A percentile compares a stretch with the other conserved stretches of the same genome.
Evolutionary conservation across 2,329 filamentous ascomycete genomes (phyloP).

Genomic region (Monosporascus sp.): DNA sequence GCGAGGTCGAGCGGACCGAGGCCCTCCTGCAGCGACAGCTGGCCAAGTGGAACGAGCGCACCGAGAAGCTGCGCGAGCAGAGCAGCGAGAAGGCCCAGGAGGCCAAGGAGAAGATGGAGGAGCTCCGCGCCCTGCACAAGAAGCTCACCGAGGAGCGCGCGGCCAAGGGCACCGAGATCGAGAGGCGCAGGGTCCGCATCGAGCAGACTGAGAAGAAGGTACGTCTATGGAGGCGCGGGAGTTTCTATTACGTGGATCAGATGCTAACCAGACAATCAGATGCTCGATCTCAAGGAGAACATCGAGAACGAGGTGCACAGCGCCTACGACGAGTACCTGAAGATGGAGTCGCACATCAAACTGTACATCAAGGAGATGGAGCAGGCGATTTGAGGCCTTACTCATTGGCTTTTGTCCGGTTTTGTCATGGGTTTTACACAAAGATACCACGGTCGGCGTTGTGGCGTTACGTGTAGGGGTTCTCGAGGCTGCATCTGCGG

Average conservation of each 20-base stretch:
- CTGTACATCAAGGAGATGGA: constrained; percentile 99
- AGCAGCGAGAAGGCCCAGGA: constrained; percentile 75
- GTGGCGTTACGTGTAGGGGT: constrained; percentile 11
- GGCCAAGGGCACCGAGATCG: constrained; percentile 87
- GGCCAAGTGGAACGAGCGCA: constrained; percentile 78
- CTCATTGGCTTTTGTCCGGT: constrained; percentile 10
- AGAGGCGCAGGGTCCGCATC: constrained; percentile 84
- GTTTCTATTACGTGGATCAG: background rate
- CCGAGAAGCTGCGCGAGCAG: constrained; percentile 74
- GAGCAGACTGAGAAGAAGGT: constrained; percentile 98
- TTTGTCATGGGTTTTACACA: constrained; percentile 24
- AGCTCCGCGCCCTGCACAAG: constrained; percentile 73
- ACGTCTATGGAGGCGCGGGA: too few relatives aligned
- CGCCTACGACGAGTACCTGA: constrained; percentile 90
- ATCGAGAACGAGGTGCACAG: constrained; percentile 91
- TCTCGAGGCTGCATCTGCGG: background rate
- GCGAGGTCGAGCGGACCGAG: constrained; percentile 87
- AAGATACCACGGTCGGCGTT: constrained; percentile 40
- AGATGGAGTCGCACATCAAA: constrained; percentile 96
- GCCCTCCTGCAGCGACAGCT: constrained; percentile 77
- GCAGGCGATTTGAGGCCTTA: constrained; percentile 57
- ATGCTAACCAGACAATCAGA: constrained; percentile 48
- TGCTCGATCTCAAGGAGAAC: constrained; percentile 95
- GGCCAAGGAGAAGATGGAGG: constrained; percentile 86
- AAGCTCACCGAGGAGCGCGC: constrained; percentile 77